Conservation (phyloP, 306 rosid species). For the Ziziphus jujuba region DNA sequence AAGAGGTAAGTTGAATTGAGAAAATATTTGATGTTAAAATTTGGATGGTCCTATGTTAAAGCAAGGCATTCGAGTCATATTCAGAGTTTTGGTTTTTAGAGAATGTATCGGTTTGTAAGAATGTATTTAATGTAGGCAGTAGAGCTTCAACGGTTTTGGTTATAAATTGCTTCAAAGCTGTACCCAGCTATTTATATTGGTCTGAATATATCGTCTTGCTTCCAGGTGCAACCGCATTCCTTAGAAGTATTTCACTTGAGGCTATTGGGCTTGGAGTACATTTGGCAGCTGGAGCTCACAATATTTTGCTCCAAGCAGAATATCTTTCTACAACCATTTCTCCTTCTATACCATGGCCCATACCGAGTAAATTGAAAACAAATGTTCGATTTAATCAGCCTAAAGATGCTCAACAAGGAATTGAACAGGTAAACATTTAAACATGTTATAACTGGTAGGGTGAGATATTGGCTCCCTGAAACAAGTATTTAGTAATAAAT, state of each 20-base stretch:
- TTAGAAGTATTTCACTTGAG: slow-evolving; percentile 93
- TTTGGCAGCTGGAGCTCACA: slow-evolving; percentile 95
- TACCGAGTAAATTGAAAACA: slow-evolving; percentile 43
- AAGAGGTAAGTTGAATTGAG: slow-evolving; percentile 63
- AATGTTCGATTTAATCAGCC: slow-evolving; percentile 85
- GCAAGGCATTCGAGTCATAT: neutral
- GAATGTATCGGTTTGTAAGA: neutral
- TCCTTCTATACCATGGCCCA: slow-evolving; percentile 46
- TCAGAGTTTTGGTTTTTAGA: neutral
- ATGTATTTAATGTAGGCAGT: neutral
- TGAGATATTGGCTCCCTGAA: neutral
- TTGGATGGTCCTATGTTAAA: neutral
- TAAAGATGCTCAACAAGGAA: slow-evolving; percentile 90
- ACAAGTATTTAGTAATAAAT: neutral
- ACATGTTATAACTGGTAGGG: neutral
- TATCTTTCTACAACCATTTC: slow-evolving; percentile 64
- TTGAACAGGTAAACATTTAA: slow-evolving; percentile 66
- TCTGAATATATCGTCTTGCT: neutral
- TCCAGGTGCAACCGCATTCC: slow-evolving; percentile 89
- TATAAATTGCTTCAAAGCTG: neutral
- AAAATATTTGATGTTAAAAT: neutral
- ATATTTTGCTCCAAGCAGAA: slow-evolving; percentile 83
- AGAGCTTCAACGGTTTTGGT: neutral
- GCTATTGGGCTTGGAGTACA: slow-evolving; percentile 98
- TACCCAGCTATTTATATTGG: neutral